A percentile compares a stretch with the other conserved stretches of the same genome.
These are phyloP conservation scores for Pascua guehoae DNA, from an alignment of 1,284 basidiomycete genomes.

Conservation along the genomic window DNA sequence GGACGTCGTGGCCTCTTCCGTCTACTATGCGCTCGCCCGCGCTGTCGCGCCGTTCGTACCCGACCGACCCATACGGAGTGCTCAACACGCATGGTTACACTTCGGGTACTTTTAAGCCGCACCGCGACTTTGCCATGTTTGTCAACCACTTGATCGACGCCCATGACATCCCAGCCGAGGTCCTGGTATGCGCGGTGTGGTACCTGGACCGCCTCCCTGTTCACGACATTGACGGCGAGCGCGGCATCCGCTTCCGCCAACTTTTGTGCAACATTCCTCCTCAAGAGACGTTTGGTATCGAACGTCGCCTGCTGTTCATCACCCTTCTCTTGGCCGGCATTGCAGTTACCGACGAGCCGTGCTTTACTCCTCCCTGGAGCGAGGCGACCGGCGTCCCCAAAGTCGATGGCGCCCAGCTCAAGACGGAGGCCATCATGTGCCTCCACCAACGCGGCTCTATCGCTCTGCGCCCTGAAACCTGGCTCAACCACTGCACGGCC, in stretches of 20 bases:
- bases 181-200: constrained; percentile 13
- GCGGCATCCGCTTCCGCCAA: constrained; percentile 4
- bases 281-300: neutral
- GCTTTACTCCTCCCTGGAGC: neutral
- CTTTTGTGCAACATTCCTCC: neutral
- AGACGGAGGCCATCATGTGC: no score
- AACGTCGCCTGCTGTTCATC: constrained; percentile 7
- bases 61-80: constrained; percentile 12
- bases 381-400: no score
- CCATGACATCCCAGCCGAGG: constrained; percentile 8
- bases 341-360: constrained; percentile 2
- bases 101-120: constrained; percentile 3
- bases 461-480: constrained; percentile 6
- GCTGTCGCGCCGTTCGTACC: neutral
- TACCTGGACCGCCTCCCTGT: constrained; percentile 15
- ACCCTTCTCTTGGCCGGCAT: constrained; percentile 4
- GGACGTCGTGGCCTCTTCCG: neutral
- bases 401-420: no score
- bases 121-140: constrained; percentile 6
- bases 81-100: constrained; percentile 6
- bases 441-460: no score
- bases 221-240: constrained; percentile 9
- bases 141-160: constrained; percentile 10
- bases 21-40: neutral
- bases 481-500: constrained; percentile 9